Conservation (phyloP, 2,329 filamentous ascomycete species). For the Orbilia oligospora region DNA sequence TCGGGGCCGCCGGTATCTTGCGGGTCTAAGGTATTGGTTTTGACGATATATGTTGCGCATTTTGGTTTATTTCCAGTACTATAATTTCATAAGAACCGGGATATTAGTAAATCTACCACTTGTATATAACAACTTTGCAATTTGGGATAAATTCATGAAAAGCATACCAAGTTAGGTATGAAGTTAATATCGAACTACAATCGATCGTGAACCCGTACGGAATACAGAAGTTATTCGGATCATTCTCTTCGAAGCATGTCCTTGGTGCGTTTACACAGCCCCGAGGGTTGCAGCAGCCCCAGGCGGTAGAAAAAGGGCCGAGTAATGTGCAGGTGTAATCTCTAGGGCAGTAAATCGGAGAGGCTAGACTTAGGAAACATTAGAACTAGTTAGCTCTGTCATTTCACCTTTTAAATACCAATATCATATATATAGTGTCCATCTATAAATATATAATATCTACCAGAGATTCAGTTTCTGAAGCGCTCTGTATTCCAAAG, state of each 20-base stretch:
- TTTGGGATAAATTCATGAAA: neutral
- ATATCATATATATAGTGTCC: no score
- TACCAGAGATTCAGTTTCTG: neutral
- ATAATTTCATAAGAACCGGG: neutral
- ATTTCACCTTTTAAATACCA: neutral
- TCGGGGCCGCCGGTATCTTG: conserved; percentile 23
- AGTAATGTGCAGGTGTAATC: conserved; percentile 41
- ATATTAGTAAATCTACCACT: neutral
- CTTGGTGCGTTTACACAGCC: conserved; percentile 29
- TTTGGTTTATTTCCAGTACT: conserved; percentile 39
- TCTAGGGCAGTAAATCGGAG: conserved; percentile 37
- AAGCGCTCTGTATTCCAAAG: neutral
- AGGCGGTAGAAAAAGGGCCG: conserved; percentile 28
- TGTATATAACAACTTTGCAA: neutral
- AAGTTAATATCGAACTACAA: conserved; percentile 27
- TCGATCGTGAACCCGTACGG: conserved; percentile 6
- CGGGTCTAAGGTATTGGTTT: conserved; percentile 28
- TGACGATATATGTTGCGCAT: conserved; percentile 46
- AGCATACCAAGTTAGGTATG: conserved; percentile 31
- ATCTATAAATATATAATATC: no score
- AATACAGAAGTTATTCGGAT: conserved; percentile 15
- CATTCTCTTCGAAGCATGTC: conserved; percentile 34
- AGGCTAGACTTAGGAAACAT: conserved; percentile 43
- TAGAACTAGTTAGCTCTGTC: neutral
- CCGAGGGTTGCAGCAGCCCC: conserved; percentile 38